A percentile compares a stretch with the other conserved stretches of the same genome.
Conservation (phyloP, 2,329 filamentous ascomycete genomes). For the Catunica adiposa region DNA sequence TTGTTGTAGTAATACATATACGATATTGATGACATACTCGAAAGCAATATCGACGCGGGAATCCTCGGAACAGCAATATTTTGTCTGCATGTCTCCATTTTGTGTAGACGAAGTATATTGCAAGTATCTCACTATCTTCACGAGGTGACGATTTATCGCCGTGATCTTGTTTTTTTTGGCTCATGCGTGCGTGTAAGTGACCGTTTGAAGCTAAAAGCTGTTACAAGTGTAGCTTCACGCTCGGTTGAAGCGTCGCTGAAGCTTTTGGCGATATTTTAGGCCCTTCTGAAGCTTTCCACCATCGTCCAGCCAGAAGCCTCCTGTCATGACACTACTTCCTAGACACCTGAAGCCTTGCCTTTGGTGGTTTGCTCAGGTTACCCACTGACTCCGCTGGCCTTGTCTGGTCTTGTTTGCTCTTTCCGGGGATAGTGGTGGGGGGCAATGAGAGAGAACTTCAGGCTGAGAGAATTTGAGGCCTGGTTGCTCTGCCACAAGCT, state of each 20-base stretch:
- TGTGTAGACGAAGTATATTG: neutral
- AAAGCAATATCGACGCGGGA: neutral
- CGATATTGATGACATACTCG: neutral
- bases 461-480: no score
- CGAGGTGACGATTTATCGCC: neutral
- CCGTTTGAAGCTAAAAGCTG: neutral
- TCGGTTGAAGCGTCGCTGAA: neutral
- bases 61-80: neutral
- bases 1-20: no score
- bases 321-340: constrained; percentile 10
- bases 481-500: no score
- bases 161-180: neutral
- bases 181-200: neutral
- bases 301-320: neutral
- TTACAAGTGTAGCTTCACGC: neutral
- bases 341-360: constrained; percentile 8
- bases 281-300: constrained; percentile 5
- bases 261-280: constrained; percentile 2
- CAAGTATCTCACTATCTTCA: neutral
- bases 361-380: neutral
- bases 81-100: neutral
- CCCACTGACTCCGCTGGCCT: neutral
- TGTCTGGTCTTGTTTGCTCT: no score
- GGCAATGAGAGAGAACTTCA: no score
- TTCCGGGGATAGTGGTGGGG: no score